phyloP scores from a whole-genome alignment of 2,329 filamentous ascomycete genomes.

The Piedraia hortae region DNA sequence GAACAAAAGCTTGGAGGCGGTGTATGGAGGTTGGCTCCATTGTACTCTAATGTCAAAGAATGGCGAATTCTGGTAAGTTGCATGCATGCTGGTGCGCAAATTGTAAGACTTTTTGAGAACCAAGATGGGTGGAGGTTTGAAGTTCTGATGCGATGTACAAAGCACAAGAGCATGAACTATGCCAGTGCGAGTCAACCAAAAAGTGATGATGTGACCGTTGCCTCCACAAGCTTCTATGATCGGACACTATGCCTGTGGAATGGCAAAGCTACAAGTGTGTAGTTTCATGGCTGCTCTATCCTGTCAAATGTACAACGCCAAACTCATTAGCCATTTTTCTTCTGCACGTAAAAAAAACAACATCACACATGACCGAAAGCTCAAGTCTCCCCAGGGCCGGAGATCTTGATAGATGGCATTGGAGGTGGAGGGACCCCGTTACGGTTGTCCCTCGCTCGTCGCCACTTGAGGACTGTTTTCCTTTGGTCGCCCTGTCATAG shows the following conservation, averaged over 20 bases:
- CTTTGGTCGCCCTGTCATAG: slow-evolving; percentile 12
- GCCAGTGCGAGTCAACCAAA: slow-evolving; percentile 40
- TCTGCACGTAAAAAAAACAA: no score
- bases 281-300: no score
- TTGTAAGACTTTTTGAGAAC: slow-evolving; percentile 26
- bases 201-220: slow-evolving; percentile 15
- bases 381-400: slow-evolving; percentile 13
- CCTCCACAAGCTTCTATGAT: slow-evolving; percentile 59
- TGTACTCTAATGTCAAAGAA: no score
- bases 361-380: neutral
- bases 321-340: no score
- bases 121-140: slow-evolving; percentile 28
- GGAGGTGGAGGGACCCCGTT: slow-evolving; percentile 11
- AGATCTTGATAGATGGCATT: slow-evolving; percentile 14
- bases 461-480: slow-evolving; percentile 14
- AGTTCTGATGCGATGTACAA: slow-evolving; percentile 45
- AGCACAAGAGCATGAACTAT: slow-evolving; percentile 90
- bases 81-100: slow-evolving; percentile 63
- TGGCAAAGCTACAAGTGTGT: no score
- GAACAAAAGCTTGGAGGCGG: slow-evolving; percentile 45
- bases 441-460: slow-evolving; percentile 11
- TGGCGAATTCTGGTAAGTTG: slow-evolving; percentile 77
- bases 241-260: slow-evolving; percentile 39
- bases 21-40: slow-evolving; percentile 59
- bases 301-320: no score